Base-by-base conservation (phyloP, 176 grass and related monocot genomes). In the Cenchrus americanus region DNA sequence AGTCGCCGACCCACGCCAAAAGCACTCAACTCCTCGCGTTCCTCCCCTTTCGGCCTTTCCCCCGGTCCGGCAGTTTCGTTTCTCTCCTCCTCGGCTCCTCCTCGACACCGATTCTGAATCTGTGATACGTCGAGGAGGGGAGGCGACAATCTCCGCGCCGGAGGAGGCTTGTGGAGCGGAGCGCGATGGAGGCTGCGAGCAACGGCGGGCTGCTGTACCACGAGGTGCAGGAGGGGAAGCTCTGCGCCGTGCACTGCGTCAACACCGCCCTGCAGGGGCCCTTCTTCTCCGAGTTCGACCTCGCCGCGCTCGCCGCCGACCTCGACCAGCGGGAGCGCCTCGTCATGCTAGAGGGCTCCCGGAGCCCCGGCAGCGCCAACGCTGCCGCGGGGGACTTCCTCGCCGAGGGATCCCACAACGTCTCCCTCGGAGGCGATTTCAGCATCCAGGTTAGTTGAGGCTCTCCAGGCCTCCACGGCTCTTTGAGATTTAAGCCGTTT, bases 271-370 rank as follows among this genome's bases (percentile, higher is more conserved):
- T 98, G 42, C 96, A 98, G 88, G 96, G 96, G 4, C 96, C 96
- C 89, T 98, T 95, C 88, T 98, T 98, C 93, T 98, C 96, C 58
- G 96, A 98, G 88, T 85, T 98, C 87, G 96, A 98, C 81, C 93
- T 98, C 77, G 93, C 96, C 17, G 93, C 96, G 24, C 89, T 98
- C 85, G 96, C 96, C 64, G 88, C 85, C 62, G 93, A 98, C 86
- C 96, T 98, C 63, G 96, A 98, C 54, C 88, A 78, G 24, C 87
- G 83, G 48, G 96, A 98, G 87, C 88, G 91, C 59, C 93, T 92
- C 87, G 85, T 98, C 59, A 88, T 98, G 91, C 77, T 91, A 37
- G 80, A 97, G 64, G 90, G 84, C 47, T 73, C 71, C 48, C 71
- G 14, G 10, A 73, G 71, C 71, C 71, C 71, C 22, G 83, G 78